Evolutionary conservation across 768 basidiomycete species (phyloP), one percentile per base, ranked within the genome.

Genomic region (Psilocybe sp.): DNA sequence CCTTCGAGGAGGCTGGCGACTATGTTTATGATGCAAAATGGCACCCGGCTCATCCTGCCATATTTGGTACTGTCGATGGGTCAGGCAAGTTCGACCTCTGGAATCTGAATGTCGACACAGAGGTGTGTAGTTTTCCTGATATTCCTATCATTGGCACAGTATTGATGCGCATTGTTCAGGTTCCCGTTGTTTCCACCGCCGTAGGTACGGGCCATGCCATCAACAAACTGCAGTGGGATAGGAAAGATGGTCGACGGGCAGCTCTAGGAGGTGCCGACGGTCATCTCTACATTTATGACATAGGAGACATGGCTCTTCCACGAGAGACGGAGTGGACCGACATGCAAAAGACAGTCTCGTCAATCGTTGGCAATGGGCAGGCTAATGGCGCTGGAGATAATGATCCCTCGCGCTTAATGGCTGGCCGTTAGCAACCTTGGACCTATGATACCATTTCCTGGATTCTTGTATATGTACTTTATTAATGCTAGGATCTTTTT

Each of bases 11-110:
- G 67, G 91, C 94, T 11, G 93, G 95, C 63, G 97, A 99, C 66
- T 98, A 98, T 64, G 96, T 99, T 9, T 98, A 97, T 70, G 97
- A 98, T 71, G 95, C 92, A 40, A 91, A 88, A 65, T 99, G 97
- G 97, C 97, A 99, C 65, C 94, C 96, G 5, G 76, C 82, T 12
- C 95, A 99, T 69, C 97, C 97, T 12, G 93, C 96, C 1, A 54
- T 95, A 41, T 99, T 98, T 65, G 95, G 91, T 16, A 85, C 84
- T 4, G 97, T 92, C 2, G 94, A 98, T 64, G 97, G 97, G 2
- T 88, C 90, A 1, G 97, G 95, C 19, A 89, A 87, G 66, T 98
- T 99, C 66, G 92, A 98, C 61, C 63, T 99, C 35, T 99, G 97
- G 97, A 98, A 99, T 67, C 67, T 99, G 64, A 99, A 98, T 66